Base-by-base conservation (phyloP, 306 rosid genomes). In the Argentina anserina region DNA sequence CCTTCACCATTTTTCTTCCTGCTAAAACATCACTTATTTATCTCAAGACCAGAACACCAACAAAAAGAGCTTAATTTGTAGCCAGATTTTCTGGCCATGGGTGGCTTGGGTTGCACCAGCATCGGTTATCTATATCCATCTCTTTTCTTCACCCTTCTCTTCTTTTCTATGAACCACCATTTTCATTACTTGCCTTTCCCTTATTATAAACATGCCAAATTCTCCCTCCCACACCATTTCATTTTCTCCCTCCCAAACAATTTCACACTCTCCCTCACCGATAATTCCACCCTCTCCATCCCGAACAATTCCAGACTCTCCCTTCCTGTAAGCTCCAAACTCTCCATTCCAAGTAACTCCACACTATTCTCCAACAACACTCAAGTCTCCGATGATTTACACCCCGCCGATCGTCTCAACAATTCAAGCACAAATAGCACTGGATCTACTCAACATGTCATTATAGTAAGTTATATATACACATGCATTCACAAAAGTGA, bases 91-190 rank as follows among this genome's bases (percentile, higher is more conserved):
- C n/a, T 11, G 61, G 34, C 56, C 69, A 85, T 85, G 89, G 75
- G 67, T 42, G 76, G 53, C 29, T 43, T 64, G 42, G 72, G 43
- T 29, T 70, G 45, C 47, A 26, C 40, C 63, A 37, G 36, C 65
- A 47, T 60, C 8, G 14, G 60, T 61, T 20, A 80, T 5, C 63
- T 69, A 1, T 75, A 42, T 67, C 73, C 78, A 64, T 53, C 74
- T 43, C 58, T 86, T 31, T 42, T 83, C 70, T 74, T 86, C 78
- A 65, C 83, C 67, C 63, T 83, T 39, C 31, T 83, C 37, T 81
- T 78, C 75, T 61, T 73, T 59, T 75, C 34, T 75, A 37, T 78
- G 25, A 73, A 73, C 53, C 67, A 68, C 52, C 74, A 60, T 17
- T 70, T 62, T 11, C n/a, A 56, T 25, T 70, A 70, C 49, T 18